Evolutionary conservation across 208 protist species (phyloP).

Genomic region (Crithidia fasciculata): DNA sequence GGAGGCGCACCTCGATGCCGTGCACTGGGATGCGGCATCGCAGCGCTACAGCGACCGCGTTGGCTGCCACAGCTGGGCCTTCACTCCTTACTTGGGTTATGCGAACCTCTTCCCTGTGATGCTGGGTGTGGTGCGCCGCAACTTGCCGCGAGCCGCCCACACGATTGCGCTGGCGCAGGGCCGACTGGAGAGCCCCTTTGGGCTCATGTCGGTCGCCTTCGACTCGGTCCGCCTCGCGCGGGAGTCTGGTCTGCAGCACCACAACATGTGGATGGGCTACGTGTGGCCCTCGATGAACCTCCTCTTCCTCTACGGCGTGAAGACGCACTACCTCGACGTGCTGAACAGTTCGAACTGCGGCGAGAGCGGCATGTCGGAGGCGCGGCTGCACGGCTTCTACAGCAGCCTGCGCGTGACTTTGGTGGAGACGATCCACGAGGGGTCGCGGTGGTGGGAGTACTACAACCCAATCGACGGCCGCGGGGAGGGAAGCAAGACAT

Average conservation of each 20-base stretch:
- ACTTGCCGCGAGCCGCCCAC: conserved; percentile 40
- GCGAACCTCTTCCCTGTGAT: conserved; percentile 79
- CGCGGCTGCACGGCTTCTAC: conserved; percentile 44
- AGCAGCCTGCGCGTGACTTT: conserved; percentile 41
- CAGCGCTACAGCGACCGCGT: conserved; percentile 73
- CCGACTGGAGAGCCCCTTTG: conserved; percentile 61
- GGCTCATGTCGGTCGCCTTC: conserved; percentile 80
- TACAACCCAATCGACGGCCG: conserved; percentile 73
- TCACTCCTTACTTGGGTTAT: conserved; percentile 81
- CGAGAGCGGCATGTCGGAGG: conserved; percentile 9
- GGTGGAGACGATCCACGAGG: conserved; percentile 48
- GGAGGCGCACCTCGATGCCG: conserved; percentile 71
- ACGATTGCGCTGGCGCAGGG: conserved; percentile 55
- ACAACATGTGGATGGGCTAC: conserved; percentile 75
- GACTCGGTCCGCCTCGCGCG: conserved; percentile 61
- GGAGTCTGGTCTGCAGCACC: conserved; percentile 51
- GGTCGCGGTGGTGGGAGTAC: conserved; percentile 69
- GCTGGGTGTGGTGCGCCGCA: conserved; percentile 51
- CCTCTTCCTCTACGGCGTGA: conserved; percentile 66
- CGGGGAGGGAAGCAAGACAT: conserved; percentile 77
- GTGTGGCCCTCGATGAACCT: conserved; percentile 75
- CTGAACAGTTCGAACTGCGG: conserved; percentile 26
- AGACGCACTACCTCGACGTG: conserved; percentile 59
- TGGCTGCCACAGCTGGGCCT: conserved; percentile 54
- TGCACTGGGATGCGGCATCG: conserved; percentile 71